Evolutionary conservation across 2,329 filamentous ascomycete genomes (phyloP).

Genomic region (Lachnum nothofagi): DNA sequence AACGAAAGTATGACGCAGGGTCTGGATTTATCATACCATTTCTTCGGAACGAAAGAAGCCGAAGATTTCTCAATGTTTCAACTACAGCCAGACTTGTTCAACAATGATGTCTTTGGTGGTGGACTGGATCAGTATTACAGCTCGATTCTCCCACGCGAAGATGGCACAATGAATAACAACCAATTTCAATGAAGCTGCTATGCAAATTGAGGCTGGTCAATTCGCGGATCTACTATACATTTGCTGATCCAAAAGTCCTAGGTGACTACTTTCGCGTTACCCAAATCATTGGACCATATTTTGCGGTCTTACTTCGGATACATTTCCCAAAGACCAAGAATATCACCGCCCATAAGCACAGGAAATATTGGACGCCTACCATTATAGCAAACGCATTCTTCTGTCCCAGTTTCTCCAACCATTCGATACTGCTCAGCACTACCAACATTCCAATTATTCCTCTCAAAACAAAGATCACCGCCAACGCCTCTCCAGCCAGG

Average conservation of each 20-base stretch:
- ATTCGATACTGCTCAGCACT: slow-evolving; percentile 26
- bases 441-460: slow-evolving; percentile 28
- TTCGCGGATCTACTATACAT: not conserved
- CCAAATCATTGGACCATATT: slow-evolving; percentile 10
- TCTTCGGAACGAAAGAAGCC: slow-evolving; percentile 10
- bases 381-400: slow-evolving; percentile 27
- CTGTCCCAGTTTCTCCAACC: slow-evolving; percentile 22
- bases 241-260: not conserved
- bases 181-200: slow-evolving; percentile 1
- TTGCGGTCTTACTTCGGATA: slow-evolving; percentile 4
- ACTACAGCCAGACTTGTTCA: slow-evolving; percentile 10
- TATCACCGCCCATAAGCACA: slow-evolving; percentile 5
- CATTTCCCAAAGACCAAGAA: slow-evolving; percentile 11
- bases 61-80: slow-evolving; percentile 15
- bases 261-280: not conserved
- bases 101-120: slow-evolving; percentile 8
- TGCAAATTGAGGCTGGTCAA: not conserved
- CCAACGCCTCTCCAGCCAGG: slow-evolving; percentile 29
- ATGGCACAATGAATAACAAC: not conserved
- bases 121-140: slow-evolving; percentile 13
- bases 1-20: not conserved
- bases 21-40: slow-evolving; percentile 4
- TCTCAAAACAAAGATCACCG: slow-evolving; percentile 29
- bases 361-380: slow-evolving; percentile 13
- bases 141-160: slow-evolving; percentile 3